phyloP scores from a whole-genome alignment of 768 basidiomycete genomes.

The Rhizopogon sp. region DNA sequence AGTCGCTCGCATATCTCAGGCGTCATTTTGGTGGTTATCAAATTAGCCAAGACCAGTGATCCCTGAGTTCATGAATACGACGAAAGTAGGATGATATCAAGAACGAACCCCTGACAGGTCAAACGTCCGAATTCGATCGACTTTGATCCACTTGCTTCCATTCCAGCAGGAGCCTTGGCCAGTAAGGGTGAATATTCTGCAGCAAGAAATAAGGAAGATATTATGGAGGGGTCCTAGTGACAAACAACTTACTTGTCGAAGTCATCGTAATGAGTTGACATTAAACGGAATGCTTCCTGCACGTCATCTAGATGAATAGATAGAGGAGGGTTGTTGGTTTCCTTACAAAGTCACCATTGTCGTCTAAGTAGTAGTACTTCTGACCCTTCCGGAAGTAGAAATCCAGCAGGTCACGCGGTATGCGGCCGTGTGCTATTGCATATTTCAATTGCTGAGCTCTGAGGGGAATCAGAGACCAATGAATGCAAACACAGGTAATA shows the following conservation, averaged over 20 bases:
- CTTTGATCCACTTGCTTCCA: neutral
- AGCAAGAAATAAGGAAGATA: neutral
- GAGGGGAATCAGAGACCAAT: neutral
- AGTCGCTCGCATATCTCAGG: neutral
- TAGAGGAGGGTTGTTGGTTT: neutral
- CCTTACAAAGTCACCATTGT: neutral
- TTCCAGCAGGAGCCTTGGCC: neutral
- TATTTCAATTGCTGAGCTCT: neutral
- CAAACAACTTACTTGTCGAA: neutral
- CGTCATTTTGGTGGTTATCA: neutral
- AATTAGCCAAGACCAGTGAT: neutral
- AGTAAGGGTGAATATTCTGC: neutral
- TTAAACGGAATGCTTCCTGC: neutral
- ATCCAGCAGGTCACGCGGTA: slow-evolving; percentile 9
- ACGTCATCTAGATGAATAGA: neutral
- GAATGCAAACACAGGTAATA: neutral
- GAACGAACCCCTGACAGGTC: neutral
- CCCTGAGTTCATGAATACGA: neutral
- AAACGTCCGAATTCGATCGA: neutral
- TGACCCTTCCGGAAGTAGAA: slow-evolving; percentile 4
- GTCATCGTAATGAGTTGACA: neutral
- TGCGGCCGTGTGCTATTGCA: slow-evolving; percentile 8
- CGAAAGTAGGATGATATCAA: neutral
- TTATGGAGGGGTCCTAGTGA: neutral
- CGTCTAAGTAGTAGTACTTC: neutral